These are phyloP conservation scores for Alternaria sp. DNA, from an alignment of 2,329 filamentous ascomycete genomes.

Conservation along the genomic window DNA sequence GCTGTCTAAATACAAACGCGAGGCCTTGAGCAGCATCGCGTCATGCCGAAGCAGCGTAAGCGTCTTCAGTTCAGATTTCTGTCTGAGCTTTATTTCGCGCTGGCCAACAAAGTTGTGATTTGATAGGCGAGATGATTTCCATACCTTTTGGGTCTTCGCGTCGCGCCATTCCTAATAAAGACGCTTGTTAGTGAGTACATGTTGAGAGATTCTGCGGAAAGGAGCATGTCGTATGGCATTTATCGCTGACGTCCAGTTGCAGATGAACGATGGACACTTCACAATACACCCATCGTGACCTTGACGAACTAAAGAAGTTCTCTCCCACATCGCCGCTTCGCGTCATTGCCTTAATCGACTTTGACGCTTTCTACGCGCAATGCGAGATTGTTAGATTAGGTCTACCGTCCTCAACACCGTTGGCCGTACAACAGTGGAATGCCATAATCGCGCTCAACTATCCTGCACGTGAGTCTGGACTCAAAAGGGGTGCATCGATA, in stretches of 20 bases:
- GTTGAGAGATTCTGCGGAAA: too few relatives aligned
- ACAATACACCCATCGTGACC: not conserved
- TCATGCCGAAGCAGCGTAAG: not conserved
- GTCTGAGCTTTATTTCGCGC: too few relatives aligned
- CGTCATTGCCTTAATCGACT: constrained; percentile 88
- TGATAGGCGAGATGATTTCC: not conserved
- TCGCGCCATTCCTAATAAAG: not conserved
- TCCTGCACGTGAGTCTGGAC: constrained; percentile 80
- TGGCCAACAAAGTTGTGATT: not conserved
- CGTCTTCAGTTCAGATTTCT: too few relatives aligned
- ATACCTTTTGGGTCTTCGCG: not conserved
- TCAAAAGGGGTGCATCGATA: constrained; percentile 80
- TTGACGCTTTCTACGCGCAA: constrained; percentile 95
- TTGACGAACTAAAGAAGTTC: not conserved
- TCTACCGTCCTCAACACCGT: constrained; percentile 75
- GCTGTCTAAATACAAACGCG: not conserved
- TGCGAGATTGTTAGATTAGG: constrained; percentile 91
- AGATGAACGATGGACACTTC: not conserved
- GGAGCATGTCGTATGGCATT: not conserved
- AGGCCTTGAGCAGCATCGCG: not conserved
- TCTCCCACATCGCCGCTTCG: constrained; percentile 70
- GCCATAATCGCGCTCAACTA: constrained; percentile 97
- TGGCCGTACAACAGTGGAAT: constrained; percentile 96
- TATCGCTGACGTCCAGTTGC: not conserved
- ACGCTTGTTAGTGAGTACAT: not conserved